These are phyloP conservation scores for Verticillium tricorpus DNA, from an alignment of 2,329 filamentous ascomycete species.

Conservation along the genomic window DNA sequence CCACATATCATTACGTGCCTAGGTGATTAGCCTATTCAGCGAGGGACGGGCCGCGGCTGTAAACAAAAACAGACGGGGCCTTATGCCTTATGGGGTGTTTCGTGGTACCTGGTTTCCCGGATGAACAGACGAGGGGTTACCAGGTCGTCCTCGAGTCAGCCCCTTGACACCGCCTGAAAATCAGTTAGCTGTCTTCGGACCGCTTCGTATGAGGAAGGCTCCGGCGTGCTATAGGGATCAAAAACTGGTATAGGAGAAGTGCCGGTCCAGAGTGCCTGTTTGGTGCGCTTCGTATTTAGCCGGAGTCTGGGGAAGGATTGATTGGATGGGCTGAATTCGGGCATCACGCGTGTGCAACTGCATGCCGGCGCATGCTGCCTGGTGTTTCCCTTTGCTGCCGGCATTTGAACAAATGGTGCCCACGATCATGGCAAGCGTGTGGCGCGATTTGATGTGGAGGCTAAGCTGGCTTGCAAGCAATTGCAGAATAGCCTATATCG, in stretches of 20 bases:
- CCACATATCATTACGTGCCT: background rate
- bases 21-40: background rate
- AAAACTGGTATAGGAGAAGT: background rate
- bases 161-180: background rate
- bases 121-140: background rate
- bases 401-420: background rate
- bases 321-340: background rate
- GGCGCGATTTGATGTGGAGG: background rate
- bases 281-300: background rate
- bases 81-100: no score
- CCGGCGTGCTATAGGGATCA: background rate
- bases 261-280: background rate
- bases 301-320: background rate
- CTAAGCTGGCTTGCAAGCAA: background rate
- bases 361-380: background rate
- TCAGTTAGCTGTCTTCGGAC: background rate
- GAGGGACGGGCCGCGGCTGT: no score
- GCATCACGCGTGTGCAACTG: background rate
- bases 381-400: background rate
- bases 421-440: background rate
- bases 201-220: background rate
- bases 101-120: background rate
- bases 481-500: background rate
- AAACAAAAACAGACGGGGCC: no score
- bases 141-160: background rate